Base-by-base conservation (phyloP, 2,329 filamentous ascomycete species). In the Chaetomiaceae sp. region DNA sequence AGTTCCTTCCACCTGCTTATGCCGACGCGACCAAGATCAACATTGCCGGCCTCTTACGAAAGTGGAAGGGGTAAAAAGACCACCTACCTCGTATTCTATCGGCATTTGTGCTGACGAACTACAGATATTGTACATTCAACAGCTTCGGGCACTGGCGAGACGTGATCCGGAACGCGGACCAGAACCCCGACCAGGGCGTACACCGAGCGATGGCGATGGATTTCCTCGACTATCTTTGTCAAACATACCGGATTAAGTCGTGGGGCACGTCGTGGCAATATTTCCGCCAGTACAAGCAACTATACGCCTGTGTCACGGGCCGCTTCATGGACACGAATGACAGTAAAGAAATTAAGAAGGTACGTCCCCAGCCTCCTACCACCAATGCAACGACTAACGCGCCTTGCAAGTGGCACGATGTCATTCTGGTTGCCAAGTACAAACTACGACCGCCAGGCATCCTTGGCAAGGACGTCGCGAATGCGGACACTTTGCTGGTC, bases 11-110 rank as follows among this genome's bases (percentile, higher is more conserved):
- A 35, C 54, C 47, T 38, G 50, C 45, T 19, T 57, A 50, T 45
- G 40, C 52, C 38, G 46, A 56, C 24, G 34, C 38, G 26, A 58
- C 55, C 5, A 56, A 59, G 44, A 49, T 53, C 17, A 59, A 59
- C 33, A 47, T 58, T 47, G 35, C 43, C 24, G 38, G 51, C 22
- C 48, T 56, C 22, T 42, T 58, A 41, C 48, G 48, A 38, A 58
- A 55, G 52, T 57, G 29, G 44, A 57, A 56, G 26, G 50, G 47
- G 50, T 53, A 53, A 42, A 50, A 15, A 45, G 26, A 11, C 22
- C 35, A 15, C 19, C 32, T 50, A n/a, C n/a, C n/a, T n/a, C n/a
- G n/a, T n/a, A n/a, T n/a, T n/a, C n/a, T n/a, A n/a, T n/a, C n/a
- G n/a, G n/a, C n/a, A n/a, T n/a, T n/a, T n/a, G n/a, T n/a, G n/a